phyloP scores from a whole-genome alignment of 225 moss, liverwort and hornwort genomes.

The Anthoceros angustus region DNA sequence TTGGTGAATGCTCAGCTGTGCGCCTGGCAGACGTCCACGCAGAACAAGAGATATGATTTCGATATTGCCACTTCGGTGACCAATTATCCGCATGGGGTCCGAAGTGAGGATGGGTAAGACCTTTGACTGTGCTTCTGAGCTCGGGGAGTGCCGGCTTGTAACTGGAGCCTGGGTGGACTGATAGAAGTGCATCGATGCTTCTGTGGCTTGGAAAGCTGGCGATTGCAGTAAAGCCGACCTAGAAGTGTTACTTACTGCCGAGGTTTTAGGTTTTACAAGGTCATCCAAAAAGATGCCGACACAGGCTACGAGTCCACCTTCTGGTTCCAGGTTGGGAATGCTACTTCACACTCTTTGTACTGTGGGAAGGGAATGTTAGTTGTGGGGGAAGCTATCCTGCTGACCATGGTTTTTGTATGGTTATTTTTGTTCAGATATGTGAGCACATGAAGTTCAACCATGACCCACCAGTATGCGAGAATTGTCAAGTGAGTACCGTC shows the following conservation, averaged over 20 bases:
- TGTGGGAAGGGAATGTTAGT: background rate
- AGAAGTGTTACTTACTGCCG: slow-evolving; percentile 4
- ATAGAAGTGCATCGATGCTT: background rate
- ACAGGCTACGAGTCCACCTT: slow-evolving; percentile 16
- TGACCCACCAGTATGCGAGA: slow-evolving; percentile 31
- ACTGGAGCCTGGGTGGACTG: background rate
- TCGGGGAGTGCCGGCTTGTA: background rate
- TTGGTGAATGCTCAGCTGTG: slow-evolving; percentile 24
- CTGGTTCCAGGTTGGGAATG: slow-evolving; percentile 30
- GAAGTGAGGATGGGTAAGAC: slow-evolving; percentile 39
- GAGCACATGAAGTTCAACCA: slow-evolving; percentile 62
- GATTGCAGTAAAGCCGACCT: background rate
- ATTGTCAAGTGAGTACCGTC: slow-evolving; percentile 28
- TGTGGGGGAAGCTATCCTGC: background rate
- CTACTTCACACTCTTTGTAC: background rate
- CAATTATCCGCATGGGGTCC: slow-evolving; percentile 27
- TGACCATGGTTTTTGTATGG: background rate
- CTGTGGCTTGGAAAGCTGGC: background rate
- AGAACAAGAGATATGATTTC: slow-evolving; percentile 32
- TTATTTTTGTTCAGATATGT: slow-evolving; percentile 28
- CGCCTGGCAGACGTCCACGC: slow-evolving; percentile 19
- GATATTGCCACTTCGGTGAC: slow-evolving; percentile 32
- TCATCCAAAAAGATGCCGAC: slow-evolving; percentile 10
- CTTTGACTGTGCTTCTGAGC: background rate
- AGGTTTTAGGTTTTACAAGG: slow-evolving; percentile 35